These are phyloP conservation scores for Puccinia brachypodii DNA, from an alignment of 1,284 basidiomycete species.

Conservation along the genomic window DNA sequence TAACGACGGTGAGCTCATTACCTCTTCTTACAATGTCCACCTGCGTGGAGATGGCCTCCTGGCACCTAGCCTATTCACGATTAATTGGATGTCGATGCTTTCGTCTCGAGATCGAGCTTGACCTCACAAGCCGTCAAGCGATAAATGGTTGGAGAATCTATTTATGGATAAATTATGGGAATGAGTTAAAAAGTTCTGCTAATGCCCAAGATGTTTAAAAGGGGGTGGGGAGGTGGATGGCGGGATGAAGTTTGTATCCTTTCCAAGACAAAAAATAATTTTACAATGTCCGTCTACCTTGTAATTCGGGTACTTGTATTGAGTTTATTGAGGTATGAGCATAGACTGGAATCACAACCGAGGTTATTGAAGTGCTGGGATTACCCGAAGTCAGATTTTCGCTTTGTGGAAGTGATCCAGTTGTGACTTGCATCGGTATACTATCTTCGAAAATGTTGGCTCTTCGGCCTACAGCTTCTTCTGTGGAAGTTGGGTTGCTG, in stretches of 20 bases:
- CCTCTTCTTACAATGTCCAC: not conserved
- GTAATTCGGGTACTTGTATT: not conserved
- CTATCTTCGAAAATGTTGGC: conserved; percentile 37
- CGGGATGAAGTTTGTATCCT: not conserved
- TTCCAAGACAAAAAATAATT: not conserved
- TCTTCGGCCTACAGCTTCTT: conserved; percentile 20
- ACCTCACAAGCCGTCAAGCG: not conserved
- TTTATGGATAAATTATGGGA: not conserved
- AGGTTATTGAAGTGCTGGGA: not conserved
- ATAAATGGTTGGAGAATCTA: not conserved
- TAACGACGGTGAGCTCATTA: not conserved
- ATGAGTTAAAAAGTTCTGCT: not conserved
- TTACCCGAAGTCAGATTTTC: not conserved
- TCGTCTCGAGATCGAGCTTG: not conserved
- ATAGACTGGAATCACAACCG: not conserved
- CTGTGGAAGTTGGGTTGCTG: conserved; percentile 19
- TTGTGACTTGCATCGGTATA: conserved; percentile 23
- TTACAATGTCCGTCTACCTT: not conserved
- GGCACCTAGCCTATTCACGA: not conserved
- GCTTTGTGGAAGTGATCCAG: not conserved
- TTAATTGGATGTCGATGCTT: not conserved
- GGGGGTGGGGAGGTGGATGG: not conserved
- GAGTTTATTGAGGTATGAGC: not conserved
- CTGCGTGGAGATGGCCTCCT: not conserved
- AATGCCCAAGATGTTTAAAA: not conserved